Percentiles rank a stretch among this genome's conserved stretches.
Conservation (phyloP, 306 rosid species). For the Malus sylvestris region DNA sequence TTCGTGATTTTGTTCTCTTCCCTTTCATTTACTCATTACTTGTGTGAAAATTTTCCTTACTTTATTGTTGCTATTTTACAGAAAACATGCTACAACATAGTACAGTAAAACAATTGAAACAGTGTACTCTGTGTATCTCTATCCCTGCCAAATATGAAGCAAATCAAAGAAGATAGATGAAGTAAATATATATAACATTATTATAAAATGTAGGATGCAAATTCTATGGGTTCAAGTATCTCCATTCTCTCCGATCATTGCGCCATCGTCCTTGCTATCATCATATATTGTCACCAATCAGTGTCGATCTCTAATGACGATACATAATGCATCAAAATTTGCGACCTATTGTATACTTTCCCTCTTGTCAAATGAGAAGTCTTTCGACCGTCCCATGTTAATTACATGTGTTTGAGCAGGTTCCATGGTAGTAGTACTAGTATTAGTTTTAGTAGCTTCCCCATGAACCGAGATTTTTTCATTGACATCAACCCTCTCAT, state of each 20-base stretch:
- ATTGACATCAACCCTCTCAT: not conserved
- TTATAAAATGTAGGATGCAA: not conserved
- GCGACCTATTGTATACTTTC: not conserved
- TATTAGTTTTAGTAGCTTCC: not conserved
- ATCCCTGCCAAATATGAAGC: not conserved
- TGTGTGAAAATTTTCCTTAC: too few species aligned
- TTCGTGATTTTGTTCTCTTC: too few species aligned
- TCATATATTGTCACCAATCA: not conserved
- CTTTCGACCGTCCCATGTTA: conserved; percentile 25
- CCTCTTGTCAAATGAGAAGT: conserved; percentile 55
- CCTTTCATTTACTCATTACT: too few species aligned
- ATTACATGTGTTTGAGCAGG: conserved; percentile 4
- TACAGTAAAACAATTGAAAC: not conserved
- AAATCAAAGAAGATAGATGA: not conserved
- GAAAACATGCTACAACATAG: not conserved
- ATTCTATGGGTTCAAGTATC: not conserved
- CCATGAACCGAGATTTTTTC: not conserved
- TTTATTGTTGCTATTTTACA: not conserved
- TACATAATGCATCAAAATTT: not conserved
- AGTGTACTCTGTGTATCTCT: not conserved
- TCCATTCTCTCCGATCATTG: not conserved
- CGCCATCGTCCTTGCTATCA: not conserved
- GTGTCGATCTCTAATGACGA: not conserved
- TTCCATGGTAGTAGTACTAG: not conserved
- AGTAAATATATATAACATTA: not conserved